These are phyloP conservation scores for Telopea speciosissima DNA, from an alignment of 177 flowering plant species.

Conservation along the genomic window DNA sequence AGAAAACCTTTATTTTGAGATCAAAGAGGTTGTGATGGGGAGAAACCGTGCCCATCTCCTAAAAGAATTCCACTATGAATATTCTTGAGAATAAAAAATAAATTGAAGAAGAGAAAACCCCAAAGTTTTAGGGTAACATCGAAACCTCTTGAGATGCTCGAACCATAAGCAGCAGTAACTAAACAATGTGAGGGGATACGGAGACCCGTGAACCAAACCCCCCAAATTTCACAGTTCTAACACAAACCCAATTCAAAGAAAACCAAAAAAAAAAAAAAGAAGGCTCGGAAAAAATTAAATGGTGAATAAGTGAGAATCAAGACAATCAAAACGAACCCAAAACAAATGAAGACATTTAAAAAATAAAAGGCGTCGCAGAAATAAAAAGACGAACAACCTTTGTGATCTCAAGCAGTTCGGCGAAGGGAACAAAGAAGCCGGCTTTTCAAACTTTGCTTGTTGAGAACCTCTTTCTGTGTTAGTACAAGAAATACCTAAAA, in stretches of 20 bases:
- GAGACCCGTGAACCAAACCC: not conserved
- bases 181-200: not conserved
- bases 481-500: not conserved
- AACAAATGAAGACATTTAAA: not conserved
- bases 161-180: not conserved
- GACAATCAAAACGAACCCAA: too few species aligned
- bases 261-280: not conserved
- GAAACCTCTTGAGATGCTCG: not conserved
- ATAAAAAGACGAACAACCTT: not conserved
- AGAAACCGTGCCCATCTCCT: not conserved
- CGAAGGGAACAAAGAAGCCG: too few species aligned
- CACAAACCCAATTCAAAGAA: not conserved
- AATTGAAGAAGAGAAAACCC: not conserved
- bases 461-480: too few species aligned
- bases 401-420: too few species aligned
- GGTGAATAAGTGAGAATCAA: not conserved
- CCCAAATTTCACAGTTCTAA: not conserved
- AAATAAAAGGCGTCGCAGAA: not conserved
- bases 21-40: too few species aligned
- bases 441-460: too few species aligned
- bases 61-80: not conserved
- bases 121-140: not conserved
- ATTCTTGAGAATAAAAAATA: too few species aligned
- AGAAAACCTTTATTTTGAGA: too few species aligned
- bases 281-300: too few species aligned